Base-by-base conservation (phyloP, 1,139 yeast genomes). In the Hansenula lynferdii region DNA sequence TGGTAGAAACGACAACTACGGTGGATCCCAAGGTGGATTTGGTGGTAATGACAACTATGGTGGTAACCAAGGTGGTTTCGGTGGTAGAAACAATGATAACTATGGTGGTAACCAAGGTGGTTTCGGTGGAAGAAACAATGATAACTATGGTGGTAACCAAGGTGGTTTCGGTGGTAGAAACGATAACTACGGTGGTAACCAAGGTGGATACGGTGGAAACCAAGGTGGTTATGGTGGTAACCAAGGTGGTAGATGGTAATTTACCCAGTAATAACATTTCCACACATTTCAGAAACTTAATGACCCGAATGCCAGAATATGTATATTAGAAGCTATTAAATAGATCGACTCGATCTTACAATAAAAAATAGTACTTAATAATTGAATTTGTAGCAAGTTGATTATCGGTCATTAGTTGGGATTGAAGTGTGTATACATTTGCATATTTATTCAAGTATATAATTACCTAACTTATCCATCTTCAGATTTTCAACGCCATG, bases 391-490 rank as follows among this genome's bases (percentile, higher is more conserved):
- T n/a, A n/a, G n/a, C n/a, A n/a, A n/a, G n/a, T n/a, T n/a, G n/a
- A n/a, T n/a, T n/a, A n/a, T n/a, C n/a, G n/a, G n/a, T n/a, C n/a
- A n/a, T n/a, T n/a, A n/a, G n/a, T n/a, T n/a, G n/a, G n/a, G n/a
- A n/a, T 14, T n/a, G 12, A n/a, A 25, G 7, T 25, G 14, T 14
- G 16, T 9, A 11, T 8, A 6, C n/a, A n/a, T 25, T n/a, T n/a
- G 16, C 6, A 14, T 11, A 11, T 25, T 20, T 43, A 40, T 27
- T 82, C 87, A 36, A 85, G 60, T 28, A 84, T 80, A 57, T 84
- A 85, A 57, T 85, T 85, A 33, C 95, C 95, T 39, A 85, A 60
- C 50, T 80, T 82, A 57, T 85, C 95, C 83, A 82, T 80, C 57
- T 81, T 83, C 45, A 85, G 60, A 25, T 76, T 69, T 36, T 72